These are phyloP conservation scores for Plasmodium fragile DNA, from an alignment of 169 alveolate genomes.

Conservation along the genomic window DNA sequence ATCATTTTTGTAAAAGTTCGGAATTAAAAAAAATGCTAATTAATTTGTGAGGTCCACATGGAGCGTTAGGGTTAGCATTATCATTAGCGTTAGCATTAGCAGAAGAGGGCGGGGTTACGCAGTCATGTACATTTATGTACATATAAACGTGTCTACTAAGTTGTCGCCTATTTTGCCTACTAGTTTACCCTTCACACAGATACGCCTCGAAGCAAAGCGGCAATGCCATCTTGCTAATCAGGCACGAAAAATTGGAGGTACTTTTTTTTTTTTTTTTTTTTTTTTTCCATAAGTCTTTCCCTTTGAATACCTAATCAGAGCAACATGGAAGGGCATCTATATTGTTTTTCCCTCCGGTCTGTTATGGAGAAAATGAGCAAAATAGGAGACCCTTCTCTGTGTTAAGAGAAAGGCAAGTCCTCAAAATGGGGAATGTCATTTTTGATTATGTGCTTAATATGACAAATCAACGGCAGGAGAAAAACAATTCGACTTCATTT, in stretches of 20 bases:
- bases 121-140: not conserved
- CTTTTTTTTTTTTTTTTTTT: not conserved
- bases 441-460: not conserved
- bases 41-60: no score
- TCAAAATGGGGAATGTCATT: not conserved
- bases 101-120: not conserved
- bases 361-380: not conserved
- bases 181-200: not conserved
- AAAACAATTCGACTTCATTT: not conserved
- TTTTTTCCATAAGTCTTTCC: not conserved
- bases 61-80: no score
- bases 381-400: not conserved
- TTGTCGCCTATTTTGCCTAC: no score
- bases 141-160: not conserved
- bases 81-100: no score
- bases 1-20: no score
- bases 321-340: not conserved
- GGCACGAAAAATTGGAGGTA: not conserved
- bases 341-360: not conserved
- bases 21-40: no score
- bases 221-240: not conserved
- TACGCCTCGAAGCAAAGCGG: not conserved
- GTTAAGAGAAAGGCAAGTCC: not conserved
- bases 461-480: not conserved
- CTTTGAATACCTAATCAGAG: not conserved